phyloP scores from a whole-genome alignment of 306 rosid genomes.

The Prunus mume region DNA sequence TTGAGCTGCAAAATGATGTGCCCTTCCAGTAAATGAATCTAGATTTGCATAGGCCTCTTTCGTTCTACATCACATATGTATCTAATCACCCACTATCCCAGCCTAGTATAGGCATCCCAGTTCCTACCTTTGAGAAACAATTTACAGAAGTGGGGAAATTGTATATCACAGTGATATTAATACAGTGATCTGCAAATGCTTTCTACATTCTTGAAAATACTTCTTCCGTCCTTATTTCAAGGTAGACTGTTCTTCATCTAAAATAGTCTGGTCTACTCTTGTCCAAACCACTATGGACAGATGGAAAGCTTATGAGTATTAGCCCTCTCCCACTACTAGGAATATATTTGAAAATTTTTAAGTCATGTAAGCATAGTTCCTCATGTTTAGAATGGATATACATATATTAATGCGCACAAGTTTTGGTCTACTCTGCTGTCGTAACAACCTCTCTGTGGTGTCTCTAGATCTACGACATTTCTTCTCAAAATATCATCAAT shows the following conservation, averaged over 20 bases:
- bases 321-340: background rate
- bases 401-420: no score
- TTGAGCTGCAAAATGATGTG: background rate
- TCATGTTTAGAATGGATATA: background rate
- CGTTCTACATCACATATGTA: background rate
- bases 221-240: background rate
- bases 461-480: background rate
- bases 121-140: background rate
- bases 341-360: background rate
- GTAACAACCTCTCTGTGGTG: background rate
- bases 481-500: background rate
- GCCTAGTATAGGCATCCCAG: background rate
- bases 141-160: background rate
- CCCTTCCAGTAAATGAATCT: background rate
- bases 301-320: background rate
- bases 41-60: background rate
- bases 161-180: background rate
- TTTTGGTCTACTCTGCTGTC: no score
- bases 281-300: background rate
- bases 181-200: background rate
- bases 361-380: background rate
- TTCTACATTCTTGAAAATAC: background rate
- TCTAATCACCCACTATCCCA: background rate
- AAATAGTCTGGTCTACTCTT: background rate
- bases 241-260: background rate